A percentile compares a stretch with the other conserved stretches of the same genome.
phyloP scores from a whole-genome alignment of 768 basidiomycete genomes.

The Clavaria fumosa region DNA sequence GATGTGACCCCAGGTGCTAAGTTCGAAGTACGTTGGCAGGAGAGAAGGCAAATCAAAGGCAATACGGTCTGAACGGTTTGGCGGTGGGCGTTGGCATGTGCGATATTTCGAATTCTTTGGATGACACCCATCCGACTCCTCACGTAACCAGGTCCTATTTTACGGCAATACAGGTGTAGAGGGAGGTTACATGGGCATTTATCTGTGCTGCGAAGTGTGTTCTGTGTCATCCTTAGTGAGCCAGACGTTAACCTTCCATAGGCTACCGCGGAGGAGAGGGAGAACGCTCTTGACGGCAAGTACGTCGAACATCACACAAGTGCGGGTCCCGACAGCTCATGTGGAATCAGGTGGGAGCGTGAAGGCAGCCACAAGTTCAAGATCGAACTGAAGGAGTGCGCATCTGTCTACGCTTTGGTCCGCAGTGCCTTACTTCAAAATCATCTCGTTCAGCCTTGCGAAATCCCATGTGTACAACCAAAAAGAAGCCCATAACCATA shows the following conservation, averaged over 20 bases:
- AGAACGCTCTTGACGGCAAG: constrained; percentile 49
- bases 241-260: constrained; percentile 14
- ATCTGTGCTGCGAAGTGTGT: constrained; percentile 68
- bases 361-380: constrained; percentile 77
- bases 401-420: constrained; percentile 12
- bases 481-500: constrained; percentile 74
- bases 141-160: constrained; percentile 46
- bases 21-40: constrained; percentile 19
- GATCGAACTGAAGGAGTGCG: constrained; percentile 59
- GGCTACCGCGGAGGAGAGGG: constrained; percentile 69
- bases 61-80: constrained; percentile 63
- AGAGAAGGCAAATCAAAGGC: constrained; percentile 69
- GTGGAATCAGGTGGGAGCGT: constrained; percentile 50
- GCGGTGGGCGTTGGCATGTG: constrained; percentile 65
- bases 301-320: constrained; percentile 14
- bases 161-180: constrained; percentile 67
- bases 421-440: not conserved
- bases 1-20: not conserved
- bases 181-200: constrained; percentile 47
- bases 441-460: constrained; percentile 16
- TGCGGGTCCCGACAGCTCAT: not conserved
- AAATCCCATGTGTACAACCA: constrained; percentile 39
- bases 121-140: constrained; percentile 6
- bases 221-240: constrained; percentile 1
- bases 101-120: constrained; percentile 8